Conservation (phyloP, 2,329 filamentous ascomycete genomes). For the Apiospora saccharicola region DNA sequence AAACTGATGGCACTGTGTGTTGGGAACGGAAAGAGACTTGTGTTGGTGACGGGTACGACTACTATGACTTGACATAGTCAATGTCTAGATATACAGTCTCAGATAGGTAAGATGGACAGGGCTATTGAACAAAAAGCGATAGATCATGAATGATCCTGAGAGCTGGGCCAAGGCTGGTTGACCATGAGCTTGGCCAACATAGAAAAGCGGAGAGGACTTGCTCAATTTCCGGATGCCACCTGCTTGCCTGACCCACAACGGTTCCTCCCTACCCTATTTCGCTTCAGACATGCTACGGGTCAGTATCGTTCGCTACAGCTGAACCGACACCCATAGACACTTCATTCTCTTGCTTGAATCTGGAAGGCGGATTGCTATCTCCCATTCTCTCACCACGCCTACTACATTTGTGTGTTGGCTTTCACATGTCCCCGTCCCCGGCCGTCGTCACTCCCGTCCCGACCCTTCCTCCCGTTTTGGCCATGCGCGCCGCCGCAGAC, state of each 20-base stretch:
- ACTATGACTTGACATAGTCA: not conserved
- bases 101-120: not conserved
- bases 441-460: not conserved
- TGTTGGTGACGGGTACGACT: not conserved
- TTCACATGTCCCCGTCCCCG: not conserved
- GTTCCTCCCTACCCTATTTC: not conserved
- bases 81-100: not conserved
- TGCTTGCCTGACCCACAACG: not conserved
- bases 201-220: not conserved
- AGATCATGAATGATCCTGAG: not conserved
- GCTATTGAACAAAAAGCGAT: not conserved
- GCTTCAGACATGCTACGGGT: not conserved
- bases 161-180: not conserved
- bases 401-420: not conserved
- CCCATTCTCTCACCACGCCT: not conserved
- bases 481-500: slow-evolving; percentile 10
- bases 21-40: not conserved
- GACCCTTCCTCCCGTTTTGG: not conserved
- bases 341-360: not conserved
- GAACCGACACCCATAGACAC: not conserved
- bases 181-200: not conserved
- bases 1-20: too few relatives aligned
- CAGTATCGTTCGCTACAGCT: slow-evolving; percentile 1
- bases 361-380: not conserved
- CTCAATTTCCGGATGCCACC: not conserved